Base-by-base conservation (phyloP, 208 protist genomes). In the Trichomonas gallinae region DNA sequence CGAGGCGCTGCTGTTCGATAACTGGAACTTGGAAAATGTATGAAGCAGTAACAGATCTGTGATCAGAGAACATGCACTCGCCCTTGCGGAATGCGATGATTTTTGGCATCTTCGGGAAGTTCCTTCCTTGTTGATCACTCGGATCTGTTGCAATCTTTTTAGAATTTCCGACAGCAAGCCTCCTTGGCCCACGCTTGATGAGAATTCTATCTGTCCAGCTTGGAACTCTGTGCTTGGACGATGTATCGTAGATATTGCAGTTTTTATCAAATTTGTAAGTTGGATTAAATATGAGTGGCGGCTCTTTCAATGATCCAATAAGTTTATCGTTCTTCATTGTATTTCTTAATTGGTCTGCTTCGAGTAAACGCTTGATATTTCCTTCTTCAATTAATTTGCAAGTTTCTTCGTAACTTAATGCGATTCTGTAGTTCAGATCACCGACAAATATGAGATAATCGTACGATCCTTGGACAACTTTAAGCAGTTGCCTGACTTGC, bases 181-280 rank as follows among this genome's bases (percentile, higher is more conserved):
- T 93, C 15, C 44, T 93, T 51, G 40, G 42, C 0, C 87, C 87
- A 34, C 87, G 11, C 17, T 26, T 17, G 9, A 93, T 23, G n/a
- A 97, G 89, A 11, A 97, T 96, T n/a, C 97, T 63, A 83, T 97
- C 97, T n/a, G 97, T 97, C 44, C 89, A 97, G 31, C 96, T 97
- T 46, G 97, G 97, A 21, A 97, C 97, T 46, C 97, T 49, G 36
- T 97, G 96, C 81, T 97, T 97, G 46, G 17, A 31, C 11, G 63
- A 96, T 9, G 48, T 97, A 82, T 97, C 97, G 51, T 97, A 97
- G 42, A 96, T 36, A 36, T 97, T 85, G 44, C 36, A 96, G 34
- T 96, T 72, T 34, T 96, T 96, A 96, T 97, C 97, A 48, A 97
- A 97, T 89, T 97, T 97, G 88, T 97, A 97, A 46, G 97, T 97